Evolutionary conservation across 768 basidiomycete genomes (phyloP), one percentile per base, ranked within the genome.

Genomic region (Naganishia randhawae): DNA sequence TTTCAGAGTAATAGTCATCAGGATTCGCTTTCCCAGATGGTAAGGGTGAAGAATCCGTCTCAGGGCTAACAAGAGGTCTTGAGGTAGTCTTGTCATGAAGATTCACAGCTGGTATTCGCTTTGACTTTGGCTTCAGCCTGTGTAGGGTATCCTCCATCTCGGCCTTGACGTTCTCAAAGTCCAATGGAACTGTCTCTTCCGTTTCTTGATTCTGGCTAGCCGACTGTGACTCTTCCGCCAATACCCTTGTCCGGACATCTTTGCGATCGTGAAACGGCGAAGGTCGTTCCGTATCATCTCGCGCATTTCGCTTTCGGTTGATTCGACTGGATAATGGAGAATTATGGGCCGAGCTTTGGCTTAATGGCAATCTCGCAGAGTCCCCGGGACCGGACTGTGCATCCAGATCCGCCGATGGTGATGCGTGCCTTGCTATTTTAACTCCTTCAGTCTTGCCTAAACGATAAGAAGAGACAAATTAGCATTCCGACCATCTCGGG

Each of bases 41-140:
- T 19, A 22, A 11, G 5, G 32, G 32, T 22, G 3, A 14, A 32
- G 54, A 22, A 16, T 61, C 57, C 3, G 57, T 61, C 13, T 61
- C 57, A 2, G 57, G 57, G 29, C 57, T 61, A 22, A 61, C 57
- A 41, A 61, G 57, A 6, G 57, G 57, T 25, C n/a, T 25, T 1
- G 37, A 61, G 22, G n/a, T 61, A 22, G 57, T 61, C 57, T 61
- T 55, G 33, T 55, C 54, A 22, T 55, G 54, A 22, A 55, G 54
- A 22, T 55, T 55, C 32, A 55, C 37, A 19, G 22, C 17, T 41
- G 54, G 57, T 29, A 4, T 41, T 39, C 37, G n/a, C 25, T 6
- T 13, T 8, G 51, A 50, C 27, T 27, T 10, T 13, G 10, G 29
- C 10, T 55, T 13, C 54, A 11, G 54, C 25, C 45, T n/a, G 3